Percentiles rank a stretch among this genome's conserved stretches.
Conservation (phyloP, 1,284 basidiomycete genomes). For the Marasmius sp. region DNA sequence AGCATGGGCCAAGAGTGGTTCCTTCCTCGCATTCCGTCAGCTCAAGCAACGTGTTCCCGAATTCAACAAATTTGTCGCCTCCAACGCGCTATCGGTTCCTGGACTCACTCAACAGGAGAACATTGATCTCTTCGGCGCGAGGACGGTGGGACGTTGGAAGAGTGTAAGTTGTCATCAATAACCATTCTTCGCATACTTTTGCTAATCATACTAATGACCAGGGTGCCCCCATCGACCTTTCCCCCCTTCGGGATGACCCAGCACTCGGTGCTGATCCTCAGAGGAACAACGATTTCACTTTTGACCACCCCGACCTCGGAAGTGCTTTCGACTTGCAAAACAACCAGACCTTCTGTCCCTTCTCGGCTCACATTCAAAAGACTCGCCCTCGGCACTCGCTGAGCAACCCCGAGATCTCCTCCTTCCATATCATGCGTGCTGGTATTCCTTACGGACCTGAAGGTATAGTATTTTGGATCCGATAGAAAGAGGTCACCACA, state of each 20-base stretch:
- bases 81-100: conserved; percentile 20
- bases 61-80: conserved; percentile 26
- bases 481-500: not conserved
- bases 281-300: conserved; percentile 11
- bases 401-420: conserved; percentile 13
- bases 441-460: conserved; percentile 41
- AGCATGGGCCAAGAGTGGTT: conserved; percentile 29
- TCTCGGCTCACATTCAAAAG: conserved; percentile 33
- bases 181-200: too few species aligned
- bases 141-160: conserved; percentile 33
- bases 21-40: conserved; percentile 32
- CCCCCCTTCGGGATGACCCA: not conserved
- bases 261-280: not conserved
- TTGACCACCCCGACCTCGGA: conserved; percentile 17
- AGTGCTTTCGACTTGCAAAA: conserved; percentile 1
- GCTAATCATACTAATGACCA: not conserved
- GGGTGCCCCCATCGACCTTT: conserved; percentile 1
- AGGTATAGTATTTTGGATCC: conserved; percentile 11
- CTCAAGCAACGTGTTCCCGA: conserved; percentile 30
- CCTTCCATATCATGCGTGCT: conserved; percentile 30
- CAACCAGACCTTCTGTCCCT: conserved; percentile 32
- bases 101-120: conserved; percentile 20
- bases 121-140: conserved; percentile 26
- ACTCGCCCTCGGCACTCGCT: conserved; percentile 22
- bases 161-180: conserved; percentile 28